Base-by-base conservation (phyloP, 1,284 basidiomycete genomes). In the Rhodotorula sp. region DNA sequence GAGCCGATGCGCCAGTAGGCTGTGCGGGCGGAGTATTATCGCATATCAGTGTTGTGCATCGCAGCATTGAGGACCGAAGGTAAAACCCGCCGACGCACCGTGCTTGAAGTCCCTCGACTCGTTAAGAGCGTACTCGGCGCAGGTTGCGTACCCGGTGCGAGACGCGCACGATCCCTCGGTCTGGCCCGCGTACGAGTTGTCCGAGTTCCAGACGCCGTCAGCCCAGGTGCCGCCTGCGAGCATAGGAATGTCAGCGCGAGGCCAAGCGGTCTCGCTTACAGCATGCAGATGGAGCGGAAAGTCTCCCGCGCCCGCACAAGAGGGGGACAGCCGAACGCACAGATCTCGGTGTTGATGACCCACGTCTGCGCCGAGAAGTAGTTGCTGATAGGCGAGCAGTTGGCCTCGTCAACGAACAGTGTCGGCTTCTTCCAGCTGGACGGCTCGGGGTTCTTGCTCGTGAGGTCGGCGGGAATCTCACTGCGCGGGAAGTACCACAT, bases 291-390 rank as follows among this genome's bases (percentile, higher is more conserved):
- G n/a, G n/a, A n/a, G n/a, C n/a, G n/a, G n/a, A n/a, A n/a, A n/a
- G n/a, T n/a, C n/a, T n/a, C n/a, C n/a, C n/a, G n/a, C n/a, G n/a
- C n/a, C n/a, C n/a, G n/a, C n/a, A n/a, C n/a, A n/a, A n/a, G n/a
- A n/a, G n/a, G n/a, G n/a, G n/a, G n/a, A n/a, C n/a, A n/a, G n/a
- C n/a, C n/a, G n/a, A 15, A 39, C 39, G 7, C 7, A 39, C 61
- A 64, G 32, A 64, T 37, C n/a, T 64, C n/a, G 34, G 64, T 65
- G 64, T 61, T 66, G 68, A 65, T 39, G 58, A 61, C 39, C 36
- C 37, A 64, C 41, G 65, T 44, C 57, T 74, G 72, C 39, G 72
- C 63, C 15, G 29, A 19, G 53, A 74, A 74, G 66, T 71, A 74
- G 50, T 44, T 56, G 37, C 62, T 63, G 48, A 50, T 50, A 36